phyloP scores from a whole-genome alignment of 495 filamentous ascomycete genomes.

The Aspergillus wentii region DNA sequence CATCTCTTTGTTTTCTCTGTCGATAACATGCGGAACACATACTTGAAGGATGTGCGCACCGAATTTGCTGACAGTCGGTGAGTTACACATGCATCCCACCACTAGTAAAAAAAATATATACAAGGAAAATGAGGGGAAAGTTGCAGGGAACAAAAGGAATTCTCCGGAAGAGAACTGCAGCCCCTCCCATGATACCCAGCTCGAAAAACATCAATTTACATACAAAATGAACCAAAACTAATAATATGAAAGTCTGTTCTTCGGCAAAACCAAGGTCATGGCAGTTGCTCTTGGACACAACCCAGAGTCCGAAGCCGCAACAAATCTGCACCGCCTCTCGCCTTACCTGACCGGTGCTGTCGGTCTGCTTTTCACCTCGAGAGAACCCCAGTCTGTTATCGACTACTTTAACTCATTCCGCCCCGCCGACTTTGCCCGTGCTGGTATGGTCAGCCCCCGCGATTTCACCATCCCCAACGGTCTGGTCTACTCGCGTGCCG shows the following conservation, averaged over 20 bases:
- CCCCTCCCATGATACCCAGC: background rate
- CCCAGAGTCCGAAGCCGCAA: slow-evolving; percentile 69
- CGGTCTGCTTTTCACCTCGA: slow-evolving; percentile 85
- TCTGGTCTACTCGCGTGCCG: slow-evolving; percentile 66
- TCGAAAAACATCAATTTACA: background rate
- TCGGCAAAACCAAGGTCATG: slow-evolving; percentile 99
- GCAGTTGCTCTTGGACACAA: slow-evolving; percentile 78
- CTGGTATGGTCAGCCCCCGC: slow-evolving; percentile 69
- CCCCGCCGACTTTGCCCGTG: slow-evolving; percentile 81
- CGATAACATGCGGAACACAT: slow-evolving; percentile 98
- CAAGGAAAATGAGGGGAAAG: background rate
- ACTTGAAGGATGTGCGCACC: slow-evolving; percentile 84
- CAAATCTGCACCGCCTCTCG: slow-evolving; percentile 63
- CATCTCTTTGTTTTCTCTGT: slow-evolving; percentile 89
- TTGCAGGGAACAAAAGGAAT: background rate
- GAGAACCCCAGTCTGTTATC: slow-evolving; percentile 54
- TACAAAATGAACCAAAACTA: slow-evolving; percentile 6
- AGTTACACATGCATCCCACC: too few relatives aligned
- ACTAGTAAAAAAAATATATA: too few relatives aligned
- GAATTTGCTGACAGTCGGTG: slow-evolving; percentile 84
- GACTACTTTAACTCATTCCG: slow-evolving; percentile 63
- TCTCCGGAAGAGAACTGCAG: too few relatives aligned
- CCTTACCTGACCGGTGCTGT: slow-evolving; percentile 75
- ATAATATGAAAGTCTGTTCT: slow-evolving; percentile 65
- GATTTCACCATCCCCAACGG: slow-evolving; percentile 76